Evolutionary conservation across 257 asterid species (phyloP).

Genomic region (Lycium barbarum): DNA sequence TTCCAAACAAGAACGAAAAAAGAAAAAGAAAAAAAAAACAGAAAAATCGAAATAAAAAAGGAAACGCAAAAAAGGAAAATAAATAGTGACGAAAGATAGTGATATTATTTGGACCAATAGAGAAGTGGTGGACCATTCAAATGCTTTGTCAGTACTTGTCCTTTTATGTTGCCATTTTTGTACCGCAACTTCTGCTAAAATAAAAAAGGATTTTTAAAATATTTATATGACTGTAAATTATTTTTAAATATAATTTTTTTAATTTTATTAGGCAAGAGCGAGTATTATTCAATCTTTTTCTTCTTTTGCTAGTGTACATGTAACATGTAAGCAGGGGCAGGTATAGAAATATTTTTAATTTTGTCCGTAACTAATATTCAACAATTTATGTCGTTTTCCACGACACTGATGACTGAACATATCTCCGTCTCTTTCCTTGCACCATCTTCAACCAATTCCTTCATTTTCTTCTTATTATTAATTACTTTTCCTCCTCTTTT

Average conservation of each 20-base stretch:
- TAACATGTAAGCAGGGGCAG: neutral
- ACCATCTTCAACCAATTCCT: constrained; percentile 33
- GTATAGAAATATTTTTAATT: neutral
- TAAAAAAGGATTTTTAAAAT: too few species aligned
- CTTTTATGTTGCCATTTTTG: neutral
- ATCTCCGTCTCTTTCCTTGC: constrained; percentile 32
- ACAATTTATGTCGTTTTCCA: constrained; percentile 19
- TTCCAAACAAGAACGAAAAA: neutral
- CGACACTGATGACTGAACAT: constrained; percentile 24
- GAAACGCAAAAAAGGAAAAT: too few species aligned
- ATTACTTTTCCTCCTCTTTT: too few species aligned
- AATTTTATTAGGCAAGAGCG: too few species aligned
- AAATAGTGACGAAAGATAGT: neutral
- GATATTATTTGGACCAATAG: neutral
- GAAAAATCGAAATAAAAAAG: too few species aligned
- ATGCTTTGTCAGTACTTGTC: neutral
- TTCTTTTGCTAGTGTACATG: neutral
- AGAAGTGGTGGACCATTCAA: neutral
- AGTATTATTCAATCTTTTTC: neutral
- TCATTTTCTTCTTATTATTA: neutral
- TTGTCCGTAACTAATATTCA: neutral
- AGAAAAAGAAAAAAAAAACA: neutral
- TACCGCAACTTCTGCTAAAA: too few species aligned
- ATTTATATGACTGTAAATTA: too few species aligned
- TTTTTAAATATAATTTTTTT: too few species aligned